A percentile compares a stretch with the other conserved stretches of the same genome.
These are phyloP conservation scores for Penicillium crustosum DNA, from an alignment of 2,329 filamentous ascomycete species.

Conservation along the genomic window DNA sequence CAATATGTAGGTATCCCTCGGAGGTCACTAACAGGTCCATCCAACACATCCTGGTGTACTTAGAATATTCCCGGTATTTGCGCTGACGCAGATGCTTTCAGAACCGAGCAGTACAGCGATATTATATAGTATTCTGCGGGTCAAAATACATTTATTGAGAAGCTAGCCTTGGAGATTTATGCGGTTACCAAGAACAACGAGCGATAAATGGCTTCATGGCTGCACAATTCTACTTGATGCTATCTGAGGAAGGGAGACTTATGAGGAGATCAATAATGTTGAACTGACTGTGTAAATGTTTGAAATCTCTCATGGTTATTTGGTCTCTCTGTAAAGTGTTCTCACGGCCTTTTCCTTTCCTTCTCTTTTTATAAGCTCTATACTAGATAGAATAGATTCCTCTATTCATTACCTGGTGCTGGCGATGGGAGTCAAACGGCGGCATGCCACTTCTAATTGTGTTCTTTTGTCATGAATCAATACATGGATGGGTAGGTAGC, in stretches of 20 bases:
- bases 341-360: background rate
- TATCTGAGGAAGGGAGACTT: background rate
- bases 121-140: no score
- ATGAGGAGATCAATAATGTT: background rate
- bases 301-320: background rate
- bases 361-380: background rate
- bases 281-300: background rate
- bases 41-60: no score
- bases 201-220: background rate
- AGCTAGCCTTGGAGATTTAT: background rate
- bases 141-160: no score
- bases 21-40: no score
- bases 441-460: background rate
- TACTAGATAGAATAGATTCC: background rate
- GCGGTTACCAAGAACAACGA: background rate
- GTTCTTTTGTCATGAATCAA: background rate
- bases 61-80: no score
- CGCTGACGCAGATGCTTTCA: no score
- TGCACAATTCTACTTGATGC: background rate
- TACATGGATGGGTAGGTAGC: no score
- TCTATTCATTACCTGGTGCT: background rate
- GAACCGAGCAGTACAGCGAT: no score
- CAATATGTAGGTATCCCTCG: no score
- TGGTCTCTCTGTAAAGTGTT: background rate
- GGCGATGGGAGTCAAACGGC: background rate